Conservation (phyloP, 306 rosid species). For the Dryas drummondii region DNA sequence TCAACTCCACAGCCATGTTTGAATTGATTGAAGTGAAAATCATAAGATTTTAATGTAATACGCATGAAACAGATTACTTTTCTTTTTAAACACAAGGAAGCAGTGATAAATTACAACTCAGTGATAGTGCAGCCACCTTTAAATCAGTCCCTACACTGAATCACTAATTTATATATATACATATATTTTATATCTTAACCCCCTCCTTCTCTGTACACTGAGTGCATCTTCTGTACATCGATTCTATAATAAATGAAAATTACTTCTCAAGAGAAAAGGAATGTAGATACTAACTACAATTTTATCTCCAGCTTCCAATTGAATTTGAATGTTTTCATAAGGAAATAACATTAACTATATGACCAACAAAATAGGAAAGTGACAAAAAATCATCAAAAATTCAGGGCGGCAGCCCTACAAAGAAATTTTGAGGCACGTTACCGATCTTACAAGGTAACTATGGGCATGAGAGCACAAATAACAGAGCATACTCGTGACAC, state of each 20-base stretch:
- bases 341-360: not conserved
- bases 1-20: not conserved
- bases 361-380: not conserved
- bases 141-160: not conserved
- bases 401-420: not conserved
- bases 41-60: not conserved
- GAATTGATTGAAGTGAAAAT: not conserved
- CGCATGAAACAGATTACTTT: not conserved
- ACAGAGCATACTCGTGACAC: conserved; percentile 86
- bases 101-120: not conserved
- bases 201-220: not conserved
- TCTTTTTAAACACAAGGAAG: not conserved
- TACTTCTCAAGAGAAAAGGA: not conserved
- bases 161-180: not conserved
- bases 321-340: not conserved
- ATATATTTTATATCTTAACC: not conserved
- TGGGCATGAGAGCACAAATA: conserved; percentile 83
- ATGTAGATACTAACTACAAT: not conserved
- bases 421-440: not conserved
- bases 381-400: conserved; percentile 6
- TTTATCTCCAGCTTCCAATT: conserved; percentile 4
- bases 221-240: not conserved
- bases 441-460: conserved; percentile 71
- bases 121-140: not conserved
- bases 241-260: not conserved